These are phyloP conservation scores for Pseudozyma hubeiensis DNA, from an alignment of 1,284 basidiomycete species.

Conservation along the genomic window DNA sequence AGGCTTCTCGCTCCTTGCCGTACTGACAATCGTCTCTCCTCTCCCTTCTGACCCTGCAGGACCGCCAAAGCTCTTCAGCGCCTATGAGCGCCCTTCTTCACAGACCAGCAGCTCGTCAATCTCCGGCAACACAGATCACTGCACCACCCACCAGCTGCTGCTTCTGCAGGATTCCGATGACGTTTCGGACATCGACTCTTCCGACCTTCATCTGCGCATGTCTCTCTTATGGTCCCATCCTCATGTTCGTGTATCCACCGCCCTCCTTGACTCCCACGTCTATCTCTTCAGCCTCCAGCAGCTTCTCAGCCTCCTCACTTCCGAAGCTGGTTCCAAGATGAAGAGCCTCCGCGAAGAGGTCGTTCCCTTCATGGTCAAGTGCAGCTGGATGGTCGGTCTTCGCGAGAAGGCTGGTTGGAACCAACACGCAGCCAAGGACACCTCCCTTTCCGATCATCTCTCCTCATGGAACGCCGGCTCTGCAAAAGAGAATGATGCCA, in stretches of 20 bases:
- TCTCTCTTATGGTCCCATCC: constrained; percentile 58
- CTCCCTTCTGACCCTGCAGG: constrained; percentile 7
- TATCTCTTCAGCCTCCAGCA: constrained; percentile 60
- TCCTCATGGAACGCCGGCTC: constrained; percentile 20
- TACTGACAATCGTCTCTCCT: not conserved
- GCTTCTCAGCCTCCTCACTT: constrained; percentile 52
- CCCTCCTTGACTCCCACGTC: constrained; percentile 62
- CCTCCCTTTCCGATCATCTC: constrained; percentile 7
- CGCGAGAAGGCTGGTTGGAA: constrained; percentile 62
- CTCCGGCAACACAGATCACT: constrained; percentile 14
- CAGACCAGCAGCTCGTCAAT: constrained; percentile 31
- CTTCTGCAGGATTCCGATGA: constrained; percentile 61
- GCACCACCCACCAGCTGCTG: constrained; percentile 49
- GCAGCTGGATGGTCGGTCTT: constrained; percentile 62
- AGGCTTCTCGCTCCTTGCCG: no score
- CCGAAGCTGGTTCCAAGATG: constrained; percentile 52
- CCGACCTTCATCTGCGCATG: constrained; percentile 61
- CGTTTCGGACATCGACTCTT: constrained; percentile 52
- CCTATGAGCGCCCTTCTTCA: constrained; percentile 38
- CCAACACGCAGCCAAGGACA: constrained; percentile 5
- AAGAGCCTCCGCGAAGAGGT: constrained; percentile 64
- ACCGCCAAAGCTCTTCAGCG: constrained; percentile 59
- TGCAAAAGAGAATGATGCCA: constrained; percentile 17
- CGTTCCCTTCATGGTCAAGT: constrained; percentile 63
- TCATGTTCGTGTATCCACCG: constrained; percentile 57